Conservation (phyloP, 2,329 filamentous ascomycete genomes). For the Nemania diffusa region DNA sequence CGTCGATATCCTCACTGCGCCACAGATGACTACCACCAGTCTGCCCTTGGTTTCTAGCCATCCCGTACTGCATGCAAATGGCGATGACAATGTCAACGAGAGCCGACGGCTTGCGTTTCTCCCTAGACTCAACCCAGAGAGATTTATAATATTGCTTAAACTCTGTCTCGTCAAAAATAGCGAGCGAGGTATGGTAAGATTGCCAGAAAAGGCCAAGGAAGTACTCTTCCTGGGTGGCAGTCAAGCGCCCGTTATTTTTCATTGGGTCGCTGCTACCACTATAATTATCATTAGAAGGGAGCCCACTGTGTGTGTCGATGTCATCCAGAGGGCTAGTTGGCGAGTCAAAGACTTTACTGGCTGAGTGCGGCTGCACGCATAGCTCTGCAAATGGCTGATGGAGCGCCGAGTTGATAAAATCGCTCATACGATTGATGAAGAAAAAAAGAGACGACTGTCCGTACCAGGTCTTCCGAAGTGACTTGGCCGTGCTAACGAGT, state of each 20-base stretch:
- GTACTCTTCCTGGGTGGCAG: conserved; percentile 56
- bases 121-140: conserved; percentile 49
- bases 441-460: conserved; percentile 55
- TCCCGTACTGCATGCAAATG: conserved; percentile 57
- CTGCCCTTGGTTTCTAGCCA: conserved; percentile 4
- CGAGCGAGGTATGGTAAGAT: conserved; percentile 54
- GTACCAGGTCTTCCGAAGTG: conserved; percentile 52
- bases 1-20: conserved; percentile 5
- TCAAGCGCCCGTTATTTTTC: conserved; percentile 45
- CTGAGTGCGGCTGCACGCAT: conserved; percentile 45
- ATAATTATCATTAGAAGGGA: not conserved
- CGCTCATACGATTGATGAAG: conserved; percentile 53
- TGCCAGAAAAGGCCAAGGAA: conserved; percentile 60
- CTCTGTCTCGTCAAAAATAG: conserved; percentile 56
- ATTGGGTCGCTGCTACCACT: conserved; percentile 11
- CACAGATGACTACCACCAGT: not conserved
- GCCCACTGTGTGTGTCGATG: not conserved
- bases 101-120: conserved; percentile 55
- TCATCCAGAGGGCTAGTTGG: conserved; percentile 8
- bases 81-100: conserved; percentile 63
- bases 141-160: conserved; percentile 57
- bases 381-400: conserved; percentile 45
- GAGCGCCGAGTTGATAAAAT: conserved; percentile 47
- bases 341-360: conserved; percentile 26
- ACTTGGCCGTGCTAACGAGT: conserved; percentile 47